Evolutionary conservation across 345 rosid genomes (phyloP).

Genomic region (Cochlearia excelsa): DNA sequence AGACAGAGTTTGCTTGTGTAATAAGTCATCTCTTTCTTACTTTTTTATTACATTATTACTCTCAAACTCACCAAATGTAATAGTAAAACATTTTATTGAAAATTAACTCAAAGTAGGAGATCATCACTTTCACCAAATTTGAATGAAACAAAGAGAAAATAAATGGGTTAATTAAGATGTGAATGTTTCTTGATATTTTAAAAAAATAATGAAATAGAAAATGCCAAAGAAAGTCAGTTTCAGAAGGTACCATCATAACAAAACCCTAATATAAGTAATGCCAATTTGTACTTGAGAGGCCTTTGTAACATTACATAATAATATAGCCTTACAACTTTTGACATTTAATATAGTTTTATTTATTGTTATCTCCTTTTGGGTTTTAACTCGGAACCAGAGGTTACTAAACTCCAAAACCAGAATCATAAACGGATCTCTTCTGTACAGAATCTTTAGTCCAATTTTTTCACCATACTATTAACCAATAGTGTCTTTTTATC

Average conservation of each 20-base stretch:
- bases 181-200: conserved; percentile 13
- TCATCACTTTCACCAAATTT: background rate
- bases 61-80: conserved; percentile 15
- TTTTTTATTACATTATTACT: background rate
- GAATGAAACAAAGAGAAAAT: background rate
- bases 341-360: conserved; percentile 33
- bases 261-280: conserved; percentile 21
- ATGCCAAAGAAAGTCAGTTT: conserved; percentile 28
- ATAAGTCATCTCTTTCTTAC: conserved; percentile 27
- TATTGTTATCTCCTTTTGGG: conserved; percentile 27
- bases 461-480: conserved; percentile 14
- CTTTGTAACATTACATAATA: conserved; percentile 25
- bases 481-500: conserved; percentile 6
- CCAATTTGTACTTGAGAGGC: conserved; percentile 29
- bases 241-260: conserved; percentile 34
- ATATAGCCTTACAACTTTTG: conserved; percentile 31
- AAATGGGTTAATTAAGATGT: conserved; percentile 7
- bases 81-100: background rate
- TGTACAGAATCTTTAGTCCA: conserved; percentile 37
- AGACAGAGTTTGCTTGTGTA: conserved; percentile 33
- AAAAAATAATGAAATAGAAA: conserved; percentile 21
- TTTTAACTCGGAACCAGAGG: conserved; percentile 31
- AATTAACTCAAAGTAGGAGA: background rate
- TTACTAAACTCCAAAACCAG: conserved; percentile 34
- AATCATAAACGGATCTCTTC: conserved; percentile 35